Conservation (phyloP, 2,329 filamentous ascomycete genomes). For the Aspergillus pseudotamarii region DNA sequence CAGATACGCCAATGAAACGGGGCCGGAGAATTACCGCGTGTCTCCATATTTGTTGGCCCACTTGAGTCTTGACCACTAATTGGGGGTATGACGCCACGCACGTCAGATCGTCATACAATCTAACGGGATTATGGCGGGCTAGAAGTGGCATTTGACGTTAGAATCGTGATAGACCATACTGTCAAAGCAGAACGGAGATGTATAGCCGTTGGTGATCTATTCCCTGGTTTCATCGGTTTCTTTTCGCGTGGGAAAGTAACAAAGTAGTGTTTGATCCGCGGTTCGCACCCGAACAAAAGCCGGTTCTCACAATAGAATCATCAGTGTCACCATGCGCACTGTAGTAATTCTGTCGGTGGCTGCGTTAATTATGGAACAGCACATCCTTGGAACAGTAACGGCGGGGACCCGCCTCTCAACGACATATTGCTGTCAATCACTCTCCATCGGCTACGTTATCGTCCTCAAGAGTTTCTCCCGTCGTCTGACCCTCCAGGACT, state of each 20-base stretch:
- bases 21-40: conserved; percentile 7
- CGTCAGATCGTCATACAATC: conserved; percentile 12
- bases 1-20: conserved; percentile 10
- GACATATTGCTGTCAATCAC: background rate
- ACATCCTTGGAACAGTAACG: conserved; percentile 2
- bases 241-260: background rate
- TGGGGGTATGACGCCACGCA: conserved; percentile 25
- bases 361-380: background rate
- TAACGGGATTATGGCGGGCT: background rate
- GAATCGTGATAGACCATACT: background rate
- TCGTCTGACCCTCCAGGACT: conserved; percentile 1
- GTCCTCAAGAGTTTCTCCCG: background rate
- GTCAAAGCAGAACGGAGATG: background rate
- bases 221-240: background rate
- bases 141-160: background rate
- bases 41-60: conserved; percentile 10
- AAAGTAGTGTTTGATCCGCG: background rate
- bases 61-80: background rate
- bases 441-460: background rate
- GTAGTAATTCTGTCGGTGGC: background rate
- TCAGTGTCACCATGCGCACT: background rate
- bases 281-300: background rate
- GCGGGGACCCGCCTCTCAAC: conserved; percentile 1
- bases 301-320: background rate
- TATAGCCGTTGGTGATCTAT: background rate